A percentile compares a stretch with the other conserved stretches of the same genome.
Conservation (phyloP, 441 rosid species). For the Erysimum pusillum region DNA sequence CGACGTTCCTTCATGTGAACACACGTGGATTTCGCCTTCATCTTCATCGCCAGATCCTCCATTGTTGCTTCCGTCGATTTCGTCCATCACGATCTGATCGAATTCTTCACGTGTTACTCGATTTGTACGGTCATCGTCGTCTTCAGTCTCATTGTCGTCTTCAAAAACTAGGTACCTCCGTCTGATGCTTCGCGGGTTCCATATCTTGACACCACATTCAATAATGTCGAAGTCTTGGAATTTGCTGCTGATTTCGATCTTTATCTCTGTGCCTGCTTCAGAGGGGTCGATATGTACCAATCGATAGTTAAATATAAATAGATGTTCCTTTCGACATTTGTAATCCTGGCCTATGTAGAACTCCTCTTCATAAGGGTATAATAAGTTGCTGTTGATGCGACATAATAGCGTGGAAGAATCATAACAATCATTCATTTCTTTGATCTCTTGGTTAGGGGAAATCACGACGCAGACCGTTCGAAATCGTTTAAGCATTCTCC, state of each 20-base stretch:
- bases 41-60: too few relatives aligned
- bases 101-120: too few relatives aligned
- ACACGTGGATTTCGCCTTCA: too few relatives aligned
- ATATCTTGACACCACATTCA: conserved; percentile 21
- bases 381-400: not conserved
- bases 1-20: too few relatives aligned
- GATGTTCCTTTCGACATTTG: not conserved
- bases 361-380: not conserved
- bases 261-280: not conserved
- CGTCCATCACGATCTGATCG: too few relatives aligned
- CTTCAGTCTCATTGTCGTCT: not conserved
- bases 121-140: too few relatives aligned
- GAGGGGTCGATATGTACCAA: not conserved
- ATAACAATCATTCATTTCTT: too few relatives aligned
- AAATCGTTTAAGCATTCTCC: too few relatives aligned
- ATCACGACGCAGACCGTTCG: too few relatives aligned
- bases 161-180: not conserved
- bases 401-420: not conserved
- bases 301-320: not conserved
- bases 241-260: not conserved
- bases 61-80: too few relatives aligned
- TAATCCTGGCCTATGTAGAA: not conserved
- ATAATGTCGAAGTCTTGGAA: not conserved
- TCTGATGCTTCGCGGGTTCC: not conserved
- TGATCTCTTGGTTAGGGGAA: not conserved